These are phyloP conservation scores for Lentinus brumalis DNA, from an alignment of 768 basidiomycete species.

Conservation along the genomic window DNA sequence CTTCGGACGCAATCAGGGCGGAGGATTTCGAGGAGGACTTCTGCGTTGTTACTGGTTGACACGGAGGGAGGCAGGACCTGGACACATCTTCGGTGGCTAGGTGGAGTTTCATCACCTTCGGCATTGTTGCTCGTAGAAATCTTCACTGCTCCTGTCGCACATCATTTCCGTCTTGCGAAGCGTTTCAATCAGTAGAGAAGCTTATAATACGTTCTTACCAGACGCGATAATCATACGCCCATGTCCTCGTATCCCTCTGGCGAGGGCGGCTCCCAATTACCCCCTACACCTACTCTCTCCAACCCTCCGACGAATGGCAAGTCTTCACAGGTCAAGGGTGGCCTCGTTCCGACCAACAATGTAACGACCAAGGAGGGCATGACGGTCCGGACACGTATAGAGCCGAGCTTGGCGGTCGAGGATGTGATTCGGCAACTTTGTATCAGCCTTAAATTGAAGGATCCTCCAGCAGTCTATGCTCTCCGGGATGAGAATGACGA, in stretches of 20 bases:
- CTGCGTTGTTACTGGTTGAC: not conserved
- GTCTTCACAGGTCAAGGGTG: conserved; percentile 21
- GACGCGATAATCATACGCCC: conserved; percentile 2
- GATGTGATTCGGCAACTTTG: conserved; percentile 86
- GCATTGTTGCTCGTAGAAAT: conserved; percentile 2
- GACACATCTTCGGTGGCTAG: no score
- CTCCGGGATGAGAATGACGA: conserved; percentile 83
- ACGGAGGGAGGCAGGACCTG: no score
- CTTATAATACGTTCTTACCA: conserved; percentile 7
- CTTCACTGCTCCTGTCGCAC: conserved; percentile 7
- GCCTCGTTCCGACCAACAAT: conserved; percentile 80
- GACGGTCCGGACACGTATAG: conserved; percentile 81
- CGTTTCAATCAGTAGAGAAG: not conserved
- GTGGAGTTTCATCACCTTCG: not conserved
- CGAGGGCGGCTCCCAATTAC: conserved; percentile 11
- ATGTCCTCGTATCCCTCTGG: conserved; percentile 17
- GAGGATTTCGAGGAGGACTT: not conserved
- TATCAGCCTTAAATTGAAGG: conserved; percentile 76
- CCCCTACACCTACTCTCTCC: conserved; percentile 3
- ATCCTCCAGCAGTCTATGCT: conserved; percentile 71
- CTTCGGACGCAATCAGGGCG: not conserved
- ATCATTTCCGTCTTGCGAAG: not conserved
- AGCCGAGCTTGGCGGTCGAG: conserved; percentile 79
- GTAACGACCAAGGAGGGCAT: conserved; percentile 76
- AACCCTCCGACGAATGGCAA: conserved; percentile 20